Conservation (phyloP, 257 asterid genomes). For the Solanum tacnaense region DNA sequence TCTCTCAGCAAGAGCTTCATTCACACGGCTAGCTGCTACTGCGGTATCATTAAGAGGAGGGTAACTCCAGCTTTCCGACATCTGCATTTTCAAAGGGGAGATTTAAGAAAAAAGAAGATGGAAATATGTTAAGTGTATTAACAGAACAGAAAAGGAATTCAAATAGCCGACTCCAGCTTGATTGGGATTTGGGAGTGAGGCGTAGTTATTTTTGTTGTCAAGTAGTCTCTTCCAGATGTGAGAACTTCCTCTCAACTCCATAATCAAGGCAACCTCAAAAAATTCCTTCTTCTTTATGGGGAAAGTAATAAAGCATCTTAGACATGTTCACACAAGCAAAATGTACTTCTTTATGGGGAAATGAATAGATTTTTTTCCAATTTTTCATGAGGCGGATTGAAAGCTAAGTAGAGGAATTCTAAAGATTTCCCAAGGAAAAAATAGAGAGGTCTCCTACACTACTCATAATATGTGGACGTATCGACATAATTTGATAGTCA, state of each 20-base stretch:
- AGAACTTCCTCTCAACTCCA: background rate
- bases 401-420: background rate
- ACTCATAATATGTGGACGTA: background rate
- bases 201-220: background rate
- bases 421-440: background rate
- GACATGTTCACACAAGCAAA: background rate
- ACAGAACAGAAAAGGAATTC: background rate
- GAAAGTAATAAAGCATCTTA: background rate
- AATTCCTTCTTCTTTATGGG: background rate
- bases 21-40: slow-evolving; percentile 76
- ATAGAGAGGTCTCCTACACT: background rate
- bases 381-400: background rate
- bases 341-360: background rate
- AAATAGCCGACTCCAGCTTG: background rate
- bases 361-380: background rate
- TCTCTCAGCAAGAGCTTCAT: slow-evolving; percentile 65
- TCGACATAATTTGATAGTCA: background rate
- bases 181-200: background rate
- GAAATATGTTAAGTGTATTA: background rate
- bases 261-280: background rate
- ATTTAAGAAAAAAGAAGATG: background rate
- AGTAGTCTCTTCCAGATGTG: background rate
- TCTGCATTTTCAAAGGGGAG: slow-evolving; percentile 24
- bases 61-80: slow-evolving; percentile 94
- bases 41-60: slow-evolving; percentile 89